Percentiles rank a stretch among this genome's conserved stretches.
phyloP scores from a whole-genome alignment of 495 filamentous ascomycete species.

The Trichoderma orchidacearum region DNA sequence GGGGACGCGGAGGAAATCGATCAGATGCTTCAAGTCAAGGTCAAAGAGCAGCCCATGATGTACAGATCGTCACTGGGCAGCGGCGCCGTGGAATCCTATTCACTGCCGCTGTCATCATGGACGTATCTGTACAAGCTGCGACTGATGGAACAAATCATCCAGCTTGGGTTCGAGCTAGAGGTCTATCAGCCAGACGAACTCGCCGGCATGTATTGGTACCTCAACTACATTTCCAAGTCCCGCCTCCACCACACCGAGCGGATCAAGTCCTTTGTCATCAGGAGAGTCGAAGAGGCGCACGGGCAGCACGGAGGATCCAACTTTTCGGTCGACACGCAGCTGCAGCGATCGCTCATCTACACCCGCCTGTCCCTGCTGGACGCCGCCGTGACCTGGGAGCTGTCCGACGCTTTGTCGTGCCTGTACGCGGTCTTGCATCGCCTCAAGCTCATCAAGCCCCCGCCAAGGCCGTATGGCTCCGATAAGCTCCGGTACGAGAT shows the following conservation, averaged over 20 bases:
- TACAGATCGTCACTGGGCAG: conserved; percentile 3
- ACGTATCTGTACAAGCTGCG: conserved; percentile 75
- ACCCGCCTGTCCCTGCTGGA: conserved; percentile 51
- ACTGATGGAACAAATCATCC: conserved; percentile 76
- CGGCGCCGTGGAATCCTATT: conserved; percentile 28
- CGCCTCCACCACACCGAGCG: conserved; percentile 53
- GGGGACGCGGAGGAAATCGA: conserved; percentile 72
- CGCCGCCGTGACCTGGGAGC: conserved; percentile 50
- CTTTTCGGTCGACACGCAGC: conserved; percentile 24
- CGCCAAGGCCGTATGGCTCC: conserved; percentile 54
- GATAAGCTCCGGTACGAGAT: conserved; percentile 66
- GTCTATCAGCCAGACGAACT: conserved; percentile 82
- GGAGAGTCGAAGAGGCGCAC: conserved; percentile 18
- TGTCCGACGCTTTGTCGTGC: conserved; percentile 52
- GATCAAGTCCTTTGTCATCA: conserved; percentile 47
- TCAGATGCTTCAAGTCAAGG: conserved; percentile 49
- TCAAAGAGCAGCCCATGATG: conserved; percentile 26
- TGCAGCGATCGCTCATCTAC: conserved; percentile 40
- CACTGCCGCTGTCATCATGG: conserved; percentile 69
- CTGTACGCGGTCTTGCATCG: conserved; percentile 56
- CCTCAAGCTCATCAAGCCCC: conserved; percentile 41
- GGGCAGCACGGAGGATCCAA: conserved; percentile 8
- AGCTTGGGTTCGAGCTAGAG: conserved; percentile 91
- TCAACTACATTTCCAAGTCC: conserved; percentile 41
- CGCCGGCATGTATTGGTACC: conserved; percentile 81